Conservation (phyloP, 2,329 filamentous ascomycete species). For the Aspergillus caelatus region DNA sequence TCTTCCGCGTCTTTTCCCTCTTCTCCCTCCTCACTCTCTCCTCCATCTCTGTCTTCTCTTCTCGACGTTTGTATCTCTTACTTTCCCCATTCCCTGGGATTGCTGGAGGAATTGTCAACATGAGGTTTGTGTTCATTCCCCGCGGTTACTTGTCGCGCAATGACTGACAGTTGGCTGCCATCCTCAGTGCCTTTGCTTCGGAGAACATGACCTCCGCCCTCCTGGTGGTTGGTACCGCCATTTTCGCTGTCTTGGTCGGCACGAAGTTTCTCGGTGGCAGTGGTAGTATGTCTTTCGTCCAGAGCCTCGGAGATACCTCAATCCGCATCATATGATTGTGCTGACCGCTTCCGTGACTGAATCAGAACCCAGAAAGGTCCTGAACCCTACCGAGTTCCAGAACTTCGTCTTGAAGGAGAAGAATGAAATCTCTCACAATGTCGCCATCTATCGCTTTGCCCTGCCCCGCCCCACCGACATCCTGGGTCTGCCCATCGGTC, state of each 20-base stretch:
- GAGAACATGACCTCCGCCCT: conserved; percentile 75
- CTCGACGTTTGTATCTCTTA: conserved; percentile 5
- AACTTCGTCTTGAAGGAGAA: conserved; percentile 93
- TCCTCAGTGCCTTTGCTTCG: conserved; percentile 34
- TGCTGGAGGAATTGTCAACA: conserved; percentile 22
- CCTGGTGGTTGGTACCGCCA: conserved; percentile 72
- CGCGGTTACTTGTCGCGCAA: neutral
- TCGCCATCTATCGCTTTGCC: conserved; percentile 95
- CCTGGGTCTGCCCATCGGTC: conserved; percentile 94
- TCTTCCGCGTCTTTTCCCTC: conserved; percentile 12
- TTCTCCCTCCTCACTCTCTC: conserved; percentile 7
- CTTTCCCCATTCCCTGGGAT: conserved; percentile 2
- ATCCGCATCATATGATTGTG: conserved; percentile 7
- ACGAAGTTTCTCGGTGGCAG: conserved; percentile 72
- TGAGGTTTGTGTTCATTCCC: conserved; percentile 31
- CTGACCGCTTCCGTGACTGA: conserved; percentile 17
- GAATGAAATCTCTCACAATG: conserved; percentile 95
- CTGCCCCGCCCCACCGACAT: conserved; percentile 78
- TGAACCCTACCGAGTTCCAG: conserved; percentile 87
- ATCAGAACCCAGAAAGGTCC: conserved; percentile 73
- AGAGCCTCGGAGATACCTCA: neutral
- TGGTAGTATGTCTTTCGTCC: conserved; percentile 57
- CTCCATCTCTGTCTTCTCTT: conserved; percentile 3
- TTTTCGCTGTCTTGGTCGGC: conserved; percentile 68
- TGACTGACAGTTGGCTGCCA: conserved; percentile 16